Evolutionary conservation across 129 eudicot species (phyloP), one percentile per base, ranked within the genome.

Genomic region (Dittrichia graveolens): DNA sequence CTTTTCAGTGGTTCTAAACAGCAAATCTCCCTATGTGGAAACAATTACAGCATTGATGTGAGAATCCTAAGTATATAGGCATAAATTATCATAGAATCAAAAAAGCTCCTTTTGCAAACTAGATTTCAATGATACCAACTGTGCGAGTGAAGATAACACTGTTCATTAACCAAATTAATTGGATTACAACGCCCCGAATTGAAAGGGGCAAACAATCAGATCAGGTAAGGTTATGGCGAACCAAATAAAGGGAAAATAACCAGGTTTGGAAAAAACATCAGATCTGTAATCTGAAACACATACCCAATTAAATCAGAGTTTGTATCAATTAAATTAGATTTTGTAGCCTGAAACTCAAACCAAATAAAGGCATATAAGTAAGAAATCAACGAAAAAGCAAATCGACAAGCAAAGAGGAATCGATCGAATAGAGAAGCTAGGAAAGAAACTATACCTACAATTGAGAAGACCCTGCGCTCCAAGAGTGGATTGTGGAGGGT

Each of bases 11-110:
- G 8, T n/a, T 3, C 5, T 50, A 13, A 13, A 2, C 31, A 39
- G 31, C 34, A 61, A 61, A 42, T 61, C 44, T 37, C 67, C 67
- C 31, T 13, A 61, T 61, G 67, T 14, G 46, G 47, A 38, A 61
- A 61, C 2, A 24, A 24, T 24, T 24, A 24, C 31, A 24, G 31
- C 31, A 24, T 24, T 24, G 31, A 24, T 24, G 31, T 24, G 31
- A 24, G 31, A 24, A 24, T 24, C 31, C 31, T 24, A 24, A n/a
- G n/a, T n/a, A n/a, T n/a, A n/a, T n/a, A n/a, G n/a, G n/a, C n/a
- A n/a, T n/a, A n/a, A n/a, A n/a, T n/a, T n/a, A n/a, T n/a, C n/a
- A n/a, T n/a, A n/a, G n/a, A n/a, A n/a, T n/a, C n/a, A n/a, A 2
- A 24, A 24, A 24, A 24, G 31, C 31, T 24, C 31, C 31, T 24